A percentile compares a stretch with the other conserved stretches of the same genome.
phyloP scores from a whole-genome alignment of 306 rosid genomes.

The Glycyrrhiza uralensis region DNA sequence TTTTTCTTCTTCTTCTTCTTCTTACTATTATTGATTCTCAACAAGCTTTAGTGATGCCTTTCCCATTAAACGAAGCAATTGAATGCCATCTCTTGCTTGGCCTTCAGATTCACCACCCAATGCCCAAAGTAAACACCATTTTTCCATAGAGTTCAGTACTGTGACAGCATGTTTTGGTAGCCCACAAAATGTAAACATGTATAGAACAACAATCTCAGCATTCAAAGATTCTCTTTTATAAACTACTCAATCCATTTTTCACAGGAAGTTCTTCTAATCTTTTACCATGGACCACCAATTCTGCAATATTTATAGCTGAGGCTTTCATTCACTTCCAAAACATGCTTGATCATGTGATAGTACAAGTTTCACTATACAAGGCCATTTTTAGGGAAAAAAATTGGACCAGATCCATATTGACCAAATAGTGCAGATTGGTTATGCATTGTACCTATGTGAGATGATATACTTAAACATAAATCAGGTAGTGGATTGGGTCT shows the following conservation, averaged over 20 bases:
- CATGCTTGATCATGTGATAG: neutral
- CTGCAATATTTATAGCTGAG: neutral
- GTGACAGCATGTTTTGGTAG: neutral
- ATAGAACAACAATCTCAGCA: neutral
- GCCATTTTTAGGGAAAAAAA: no score
- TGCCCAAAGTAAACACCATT: neutral
- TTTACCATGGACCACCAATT: neutral
- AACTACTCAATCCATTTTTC: neutral
- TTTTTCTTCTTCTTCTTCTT: neutral
- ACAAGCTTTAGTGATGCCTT: slow-evolving; percentile 17
- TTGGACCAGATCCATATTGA: no score
- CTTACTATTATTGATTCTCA: neutral
- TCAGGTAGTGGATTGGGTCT: neutral
- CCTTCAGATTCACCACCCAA: neutral
- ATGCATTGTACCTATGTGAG: neutral
- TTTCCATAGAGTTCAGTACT: no score
- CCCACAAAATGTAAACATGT: neutral
- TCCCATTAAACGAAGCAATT: slow-evolving; percentile 22
- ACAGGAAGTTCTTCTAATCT: neutral
- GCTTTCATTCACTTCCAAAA: neutral
- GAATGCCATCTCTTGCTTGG: neutral
- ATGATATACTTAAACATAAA: neutral
- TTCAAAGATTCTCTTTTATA: neutral
- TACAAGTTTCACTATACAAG: neutral
- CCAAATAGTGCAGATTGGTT: neutral